A percentile compares a stretch with the other conserved stretches of the same genome.
These are phyloP conservation scores for Penicillium macrosclerotiorum DNA, from an alignment of 495 filamentous ascomycete species.

Conservation along the genomic window DNA sequence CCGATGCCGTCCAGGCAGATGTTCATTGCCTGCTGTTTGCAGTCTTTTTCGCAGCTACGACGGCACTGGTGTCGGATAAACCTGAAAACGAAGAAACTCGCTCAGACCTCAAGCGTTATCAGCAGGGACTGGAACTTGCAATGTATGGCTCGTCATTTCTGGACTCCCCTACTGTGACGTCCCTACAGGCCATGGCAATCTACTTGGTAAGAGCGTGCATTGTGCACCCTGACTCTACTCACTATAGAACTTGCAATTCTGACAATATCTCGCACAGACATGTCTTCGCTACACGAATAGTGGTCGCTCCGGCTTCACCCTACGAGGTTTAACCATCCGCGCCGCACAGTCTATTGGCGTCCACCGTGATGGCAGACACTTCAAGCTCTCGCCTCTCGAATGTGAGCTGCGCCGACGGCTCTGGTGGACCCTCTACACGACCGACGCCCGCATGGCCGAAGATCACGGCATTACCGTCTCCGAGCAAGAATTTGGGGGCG, in stretches of 20 bases:
- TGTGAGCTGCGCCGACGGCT: conserved; percentile 42
- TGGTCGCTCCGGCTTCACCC: conserved; percentile 41
- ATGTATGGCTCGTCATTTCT: conserved; percentile 28
- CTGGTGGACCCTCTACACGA: conserved; percentile 41
- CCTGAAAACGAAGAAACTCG: conserved; percentile 23
- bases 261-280: conserved; percentile 25
- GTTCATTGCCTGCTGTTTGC: conserved; percentile 43
- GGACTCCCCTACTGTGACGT: conserved; percentile 32
- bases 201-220: conserved; percentile 23
- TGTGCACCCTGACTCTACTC: background rate
- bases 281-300: conserved; percentile 43
- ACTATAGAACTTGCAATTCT: no score
- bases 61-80: conserved; percentile 29
- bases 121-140: conserved; percentile 30
- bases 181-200: conserved; percentile 36
- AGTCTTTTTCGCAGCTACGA: conserved; percentile 42
- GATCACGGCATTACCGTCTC: conserved; percentile 35
- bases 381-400: conserved; percentile 38
- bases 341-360: conserved; percentile 51
- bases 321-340: conserved; percentile 46
- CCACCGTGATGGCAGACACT: conserved; percentile 42
- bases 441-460: conserved; percentile 34
- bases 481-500: conserved; percentile 20
- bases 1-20: conserved; percentile 30
- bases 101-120: conserved; percentile 28